Base-by-base conservation (phyloP, 257 asterid genomes). In the Nicotiana paniculata region DNA sequence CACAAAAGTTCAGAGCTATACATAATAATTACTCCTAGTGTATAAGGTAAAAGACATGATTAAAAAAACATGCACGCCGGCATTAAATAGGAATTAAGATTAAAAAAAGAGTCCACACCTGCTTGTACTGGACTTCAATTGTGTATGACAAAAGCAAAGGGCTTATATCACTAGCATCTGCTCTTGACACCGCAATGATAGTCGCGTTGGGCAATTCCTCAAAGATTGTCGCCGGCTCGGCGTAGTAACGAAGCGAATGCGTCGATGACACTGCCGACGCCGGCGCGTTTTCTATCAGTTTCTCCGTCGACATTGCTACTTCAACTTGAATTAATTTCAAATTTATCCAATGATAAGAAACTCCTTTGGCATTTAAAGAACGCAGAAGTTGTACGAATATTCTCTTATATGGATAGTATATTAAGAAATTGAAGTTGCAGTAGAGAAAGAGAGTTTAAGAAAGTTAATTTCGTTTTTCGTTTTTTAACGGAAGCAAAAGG, bases 121-220 rank as follows among this genome's bases (percentile, higher is more conserved):
- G 96, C 78, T 93, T 94, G 91, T 94, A 96, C 75, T 86, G 95
- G 59, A 96, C 86, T 83, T 94, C 91, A 83, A 96, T 96, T 57
- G 93, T 93, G 84, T 96, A 96, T 0, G 97, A 89, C 84, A 96
- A 86, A 77, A 96, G 97, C 92, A 94, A 86, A 12, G 99, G 99
- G 64, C 95, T 90, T 86, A 94, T 83, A 85, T 94, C 97, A 65
- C 91, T 89, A 48, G 93, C 95, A 83, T 96, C 99, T 59, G 97
- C 92, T 46, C 96, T 90, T 48, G 97, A 93, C 35, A 94, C 95
- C 64, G 93, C 88, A 13, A 92, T 88, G 53, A 96, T 88, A 3
- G 83, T 90, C 17, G 97, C 97, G 81, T 86, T 89, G 3, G 99
- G 99, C 83, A 96, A 55, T 86, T 94, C 97, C 4, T 96, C 98